Evolutionary conservation across 345 rosid species (phyloP), one percentile per base, ranked within the genome.

Genomic region (Diplotaxis tenuifolia): DNA sequence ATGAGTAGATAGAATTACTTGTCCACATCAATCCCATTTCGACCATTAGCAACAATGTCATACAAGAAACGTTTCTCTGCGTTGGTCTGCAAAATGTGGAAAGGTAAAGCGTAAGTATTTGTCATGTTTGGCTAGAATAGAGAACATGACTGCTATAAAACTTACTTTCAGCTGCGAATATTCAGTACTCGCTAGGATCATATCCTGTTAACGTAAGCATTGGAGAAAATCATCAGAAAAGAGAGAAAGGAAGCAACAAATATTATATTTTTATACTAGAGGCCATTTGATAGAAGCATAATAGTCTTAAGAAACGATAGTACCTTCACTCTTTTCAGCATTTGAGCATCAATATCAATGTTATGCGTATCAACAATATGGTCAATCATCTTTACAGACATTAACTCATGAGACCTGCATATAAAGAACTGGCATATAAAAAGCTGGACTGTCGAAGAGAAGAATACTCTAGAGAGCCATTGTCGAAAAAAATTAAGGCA

Each of bases 21-120:
- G 85, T 94, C 98, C 70, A 94, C 98, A 27, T 94, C 98, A 68
- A 94, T 87, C 74, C 98, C 97, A 79, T 89, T 94, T 78, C 92
- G 88, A 72, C 98, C 98, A 82, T 94, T 94, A 70, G 98, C 97
- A 71, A 94, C 98, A 81, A 94, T 89, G 73, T 94, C 98, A 82
- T 89, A 91, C 80, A 94, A 80, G 84, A 88, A 94, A 28, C 74
- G 85, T 75, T 91, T 94, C 81, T 87, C 96, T 47, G 34, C 75
- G 22, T 82, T 65, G 59, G 77, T 80, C 97, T 91, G 70, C 70
- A 82, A 62, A 82, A 65, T 28, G 72, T 9, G 38, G 49, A 15
- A 38, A 69, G 12, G 18, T 31, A 71, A 76, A 45, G 67, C 52
- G 23, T 64, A 15, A 34, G 70, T 21, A 79, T 31, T 25, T 72